Base-by-base conservation (phyloP, 441 rosid genomes). In the Erodium chrysanthum region DNA sequence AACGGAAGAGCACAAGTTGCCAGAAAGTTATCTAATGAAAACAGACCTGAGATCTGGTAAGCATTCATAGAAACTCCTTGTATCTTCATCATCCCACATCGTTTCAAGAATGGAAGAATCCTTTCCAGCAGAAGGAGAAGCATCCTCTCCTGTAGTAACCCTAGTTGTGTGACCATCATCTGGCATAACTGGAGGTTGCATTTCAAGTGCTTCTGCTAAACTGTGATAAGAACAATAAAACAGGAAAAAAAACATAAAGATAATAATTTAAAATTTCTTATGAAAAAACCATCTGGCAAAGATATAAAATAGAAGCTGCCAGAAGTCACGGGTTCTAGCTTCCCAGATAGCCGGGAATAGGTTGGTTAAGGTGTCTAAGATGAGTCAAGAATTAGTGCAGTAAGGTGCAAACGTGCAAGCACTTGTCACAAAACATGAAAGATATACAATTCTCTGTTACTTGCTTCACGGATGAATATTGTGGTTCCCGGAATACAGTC, bases 81-180 rank as follows among this genome's bases (percentile, higher is more conserved):
- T 90, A 76, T 96, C 98, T 69, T 92, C 99, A 76, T 96, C 98
- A 81, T 96, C 98, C 99, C 99, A 92, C 71, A 90, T 74, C 69
- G 96, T 86, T 83, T 92, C 99, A 3, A 80, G 77, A 73, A 56
- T 79, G 37, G 89, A 81, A 72, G 94, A 78, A 74, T 92, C 99
- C 78, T 95, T 95, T 54, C 86, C 89, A 52, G 90, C 74, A 70
- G 83, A 82, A 79, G 88, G 84, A 73, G 90, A 82, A 50, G 84
- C 78, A 71, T 95, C 99, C 66, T 88, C 98, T 67, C 93, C 95
- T 60, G 89, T 84, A 66, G 89, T 85, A 74, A 92, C 87, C 77
- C 96, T 78, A 70, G 98, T 95, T 60, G 99, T 95, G 85, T 89
- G 95, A 72, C 90, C 90, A 79, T 95, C 98, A 81, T 95, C 98